A percentile compares a stretch with the other conserved stretches of the same genome.
Conservation (phyloP, 495 filamentous ascomycete genomes). For the Xylaria flabelliformis region DNA sequence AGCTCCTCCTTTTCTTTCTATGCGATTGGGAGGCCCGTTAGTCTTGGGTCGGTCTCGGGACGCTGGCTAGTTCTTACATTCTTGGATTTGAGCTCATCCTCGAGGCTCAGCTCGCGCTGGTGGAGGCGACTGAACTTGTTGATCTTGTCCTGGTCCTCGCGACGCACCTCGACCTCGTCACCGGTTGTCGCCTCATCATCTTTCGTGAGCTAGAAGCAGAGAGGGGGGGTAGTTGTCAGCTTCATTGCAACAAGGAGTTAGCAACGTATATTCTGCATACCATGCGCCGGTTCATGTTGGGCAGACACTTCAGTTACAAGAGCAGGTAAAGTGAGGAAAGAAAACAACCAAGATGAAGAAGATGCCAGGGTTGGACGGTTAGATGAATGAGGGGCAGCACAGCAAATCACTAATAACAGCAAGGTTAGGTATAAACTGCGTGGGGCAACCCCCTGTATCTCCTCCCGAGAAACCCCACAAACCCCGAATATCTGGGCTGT, state of each 20-base stretch:
- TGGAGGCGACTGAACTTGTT: slow-evolving; percentile 96
- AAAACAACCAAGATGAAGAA: not conserved
- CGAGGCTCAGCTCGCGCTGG: slow-evolving; percentile 76
- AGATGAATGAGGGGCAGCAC: slow-evolving; percentile 7
- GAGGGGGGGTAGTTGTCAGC: slow-evolving; percentile 26
- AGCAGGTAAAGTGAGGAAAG: not conserved
- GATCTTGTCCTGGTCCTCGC: slow-evolving; percentile 98
- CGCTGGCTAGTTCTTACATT: slow-evolving; percentile 62
- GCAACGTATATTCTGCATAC: slow-evolving; percentile 32
- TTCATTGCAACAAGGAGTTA: not conserved
- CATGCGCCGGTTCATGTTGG: slow-evolving; percentile 51
- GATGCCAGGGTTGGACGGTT: not conserved
- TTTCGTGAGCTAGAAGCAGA: slow-evolving; percentile 76
- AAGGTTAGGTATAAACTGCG: slow-evolving; percentile 5
- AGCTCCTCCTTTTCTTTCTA: slow-evolving; percentile 99
- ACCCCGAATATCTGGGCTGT: slow-evolving; percentile 18
- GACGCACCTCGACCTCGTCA: slow-evolving; percentile 88
- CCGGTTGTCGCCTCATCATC: slow-evolving; percentile 79
- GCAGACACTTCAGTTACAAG: not conserved
- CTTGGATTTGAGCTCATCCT: slow-evolving; percentile 83
- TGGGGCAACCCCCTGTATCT: slow-evolving; percentile 19
- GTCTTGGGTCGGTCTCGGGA: not conserved
- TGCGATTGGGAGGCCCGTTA: slow-evolving; percentile 14
- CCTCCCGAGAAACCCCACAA: slow-evolving; percentile 20
- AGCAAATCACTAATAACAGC: not conserved